Evolutionary conservation across 495 filamentous ascomycete species (phyloP), one percentile per base, ranked within the genome.

Genomic region (Penicillium taxi): DNA sequence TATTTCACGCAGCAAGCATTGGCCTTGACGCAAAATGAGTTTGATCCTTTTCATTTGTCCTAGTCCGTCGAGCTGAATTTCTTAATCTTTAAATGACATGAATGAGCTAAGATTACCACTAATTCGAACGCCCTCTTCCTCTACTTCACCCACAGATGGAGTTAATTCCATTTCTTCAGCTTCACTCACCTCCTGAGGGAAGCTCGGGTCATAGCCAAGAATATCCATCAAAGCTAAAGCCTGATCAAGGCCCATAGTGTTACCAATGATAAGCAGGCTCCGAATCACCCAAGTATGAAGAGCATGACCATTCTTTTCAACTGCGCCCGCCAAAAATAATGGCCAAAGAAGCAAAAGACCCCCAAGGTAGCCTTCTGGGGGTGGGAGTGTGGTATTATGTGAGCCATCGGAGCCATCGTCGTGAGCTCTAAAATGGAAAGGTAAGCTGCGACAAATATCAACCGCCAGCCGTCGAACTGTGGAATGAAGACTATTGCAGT

Each of bases 301-400:
- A 5, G 53, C 36, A 17, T 63, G 49, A 4, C 41, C 41, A 8
- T 48, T 45, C 7, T 44, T 42, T 35, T 72, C 60, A 3, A 62
- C 59, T 8, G 51, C 49, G 0, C 58, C 69, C 2, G 63, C 67
- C 2, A 66, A 35, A 27, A 63, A 70, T 9, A 75, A 35, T 2
- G 69, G 69, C 66, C 68, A 75, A 7, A 74, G 53, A 4, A 72
- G 47, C n/a, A 67, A 42, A 13, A 72, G 50, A 2, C 70, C 66
- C 1, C 65, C 61, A 9, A 63, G 32, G 27, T 60, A 62, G 35
- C 53, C 58, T 17, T 56, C 40, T 24, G 56, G 40, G 22, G 47
- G 33, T 39, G 32, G 44, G 26, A 41, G 11, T 41, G 28, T 29
- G 25, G 45, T 22, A n/a, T 42, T 28, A n/a, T n/a, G n/a, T n/a